These are phyloP conservation scores for Leptographium wingfieldii DNA, from an alignment of 2,329 filamentous ascomycete genomes.

Conservation along the genomic window DNA sequence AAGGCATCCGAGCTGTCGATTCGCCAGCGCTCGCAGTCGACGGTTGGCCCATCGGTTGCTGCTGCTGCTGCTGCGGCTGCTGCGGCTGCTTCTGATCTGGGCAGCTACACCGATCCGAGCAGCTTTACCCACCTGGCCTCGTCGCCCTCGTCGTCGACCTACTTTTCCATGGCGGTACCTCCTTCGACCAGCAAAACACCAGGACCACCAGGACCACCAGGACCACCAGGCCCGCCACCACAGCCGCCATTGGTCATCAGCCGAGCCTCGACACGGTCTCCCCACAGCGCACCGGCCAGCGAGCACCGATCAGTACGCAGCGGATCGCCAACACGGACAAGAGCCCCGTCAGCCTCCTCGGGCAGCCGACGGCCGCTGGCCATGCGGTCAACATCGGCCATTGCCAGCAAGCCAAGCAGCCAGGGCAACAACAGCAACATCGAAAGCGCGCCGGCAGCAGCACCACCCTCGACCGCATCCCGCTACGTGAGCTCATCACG, in stretches of 20 bases:
- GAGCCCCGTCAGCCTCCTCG: conserved; percentile 3
- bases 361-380: conserved; percentile 27
- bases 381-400: conserved; percentile 41
- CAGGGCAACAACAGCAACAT: neutral
- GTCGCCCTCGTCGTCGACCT: conserved; percentile 7
- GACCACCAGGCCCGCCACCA: neutral
- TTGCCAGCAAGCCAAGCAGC: conserved; percentile 23
- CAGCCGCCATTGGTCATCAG: neutral
- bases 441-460: neutral
- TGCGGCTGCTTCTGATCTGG: too few species aligned
- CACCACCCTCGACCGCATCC: neutral
- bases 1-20: conserved; percentile 40
- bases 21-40: conserved; percentile 41
- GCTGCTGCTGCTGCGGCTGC: conserved; percentile 12
- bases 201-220: neutral
- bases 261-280: conserved; percentile 2
- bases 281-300: conserved; percentile 5
- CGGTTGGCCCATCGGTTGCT: conserved; percentile 16
- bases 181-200: conserved; percentile 1
- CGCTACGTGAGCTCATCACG: neutral
- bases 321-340: neutral
- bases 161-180: conserved; percentile 8
- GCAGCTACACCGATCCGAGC: too few species aligned
- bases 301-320: conserved; percentile 1
- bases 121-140: conserved; percentile 9